Evolutionary conservation across 805 yeast genomes (phyloP).

Genomic region (Yarrowia phangngaensis): DNA sequence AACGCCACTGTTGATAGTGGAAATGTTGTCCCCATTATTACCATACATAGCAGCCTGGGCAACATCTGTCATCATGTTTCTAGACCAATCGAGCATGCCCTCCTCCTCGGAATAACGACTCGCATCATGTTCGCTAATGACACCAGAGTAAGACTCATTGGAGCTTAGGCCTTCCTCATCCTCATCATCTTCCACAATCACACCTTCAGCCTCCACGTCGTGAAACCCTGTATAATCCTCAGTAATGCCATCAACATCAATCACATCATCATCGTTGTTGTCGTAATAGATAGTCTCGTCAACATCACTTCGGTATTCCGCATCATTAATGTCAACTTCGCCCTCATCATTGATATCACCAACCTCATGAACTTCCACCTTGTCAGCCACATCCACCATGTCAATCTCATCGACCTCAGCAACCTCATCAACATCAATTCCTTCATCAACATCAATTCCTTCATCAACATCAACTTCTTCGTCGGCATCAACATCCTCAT

Average conservation of each 20-base stretch:
- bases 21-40: background rate
- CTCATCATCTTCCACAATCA: conserved; percentile 24
- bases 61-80: background rate
- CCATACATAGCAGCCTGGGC: conserved; percentile 15
- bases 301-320: conserved; percentile 12
- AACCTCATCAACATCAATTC: background rate
- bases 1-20: background rate
- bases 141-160: conserved; percentile 1
- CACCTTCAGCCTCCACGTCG: conserved; percentile 23
- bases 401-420: conserved; percentile 3
- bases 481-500: no score
- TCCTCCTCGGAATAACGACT: conserved; percentile 1
- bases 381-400: background rate
- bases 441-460: background rate
- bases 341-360: conserved; percentile 15
- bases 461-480: background rate
- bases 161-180: conserved; percentile 1
- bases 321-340: conserved; percentile 26
- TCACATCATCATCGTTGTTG: conserved; percentile 26
- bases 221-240: conserved; percentile 23
- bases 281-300: conserved; percentile 14
- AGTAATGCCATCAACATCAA: conserved; percentile 7
- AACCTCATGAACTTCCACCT: conserved; percentile 4
- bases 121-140: background rate
- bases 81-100: conserved; percentile 2